phyloP scores from a whole-genome alignment of 257 asterid species.

The Solanum chilense region DNA sequence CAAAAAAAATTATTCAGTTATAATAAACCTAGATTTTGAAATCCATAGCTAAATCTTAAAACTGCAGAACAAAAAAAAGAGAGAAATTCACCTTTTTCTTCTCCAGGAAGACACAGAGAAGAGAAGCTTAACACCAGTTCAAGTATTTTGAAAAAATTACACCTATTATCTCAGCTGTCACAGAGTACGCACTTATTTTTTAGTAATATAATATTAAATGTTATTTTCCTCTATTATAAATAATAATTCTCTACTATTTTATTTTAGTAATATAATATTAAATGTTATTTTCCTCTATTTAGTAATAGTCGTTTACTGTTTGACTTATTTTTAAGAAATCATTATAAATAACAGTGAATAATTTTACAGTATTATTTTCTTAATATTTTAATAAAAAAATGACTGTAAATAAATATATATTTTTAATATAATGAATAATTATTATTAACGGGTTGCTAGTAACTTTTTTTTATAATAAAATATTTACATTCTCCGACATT shows the following conservation, averaged over 20 bases:
- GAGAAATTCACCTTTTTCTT: constrained; percentile 31
- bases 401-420: too few species aligned
- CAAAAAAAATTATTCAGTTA: neutral
- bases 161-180: neutral
- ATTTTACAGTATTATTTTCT: too few species aligned
- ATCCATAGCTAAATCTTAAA: constrained; percentile 18
- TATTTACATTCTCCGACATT: constrained; percentile 13
- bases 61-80: constrained; percentile 20
- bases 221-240: too few species aligned
- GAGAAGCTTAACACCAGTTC: neutral
- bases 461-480: neutral
- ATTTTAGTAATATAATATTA: too few species aligned
- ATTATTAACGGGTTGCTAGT: fast-evolving
- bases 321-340: too few species aligned
- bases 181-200: neutral
- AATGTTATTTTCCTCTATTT: too few species aligned
- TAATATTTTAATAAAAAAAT: too few species aligned
- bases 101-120: constrained; percentile 4
- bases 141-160: constrained; percentile 8
- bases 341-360: too few species aligned
- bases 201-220: too few species aligned
- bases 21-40: constrained; percentile 29
- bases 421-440: too few species aligned
- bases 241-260: too few species aligned
- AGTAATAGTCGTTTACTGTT: fast-evolving